Percentiles rank a stretch among this genome's conserved stretches.
These are phyloP conservation scores for Lanzia echinophila DNA, from an alignment of 2,329 filamentous ascomycete genomes.

Conservation along the genomic window DNA sequence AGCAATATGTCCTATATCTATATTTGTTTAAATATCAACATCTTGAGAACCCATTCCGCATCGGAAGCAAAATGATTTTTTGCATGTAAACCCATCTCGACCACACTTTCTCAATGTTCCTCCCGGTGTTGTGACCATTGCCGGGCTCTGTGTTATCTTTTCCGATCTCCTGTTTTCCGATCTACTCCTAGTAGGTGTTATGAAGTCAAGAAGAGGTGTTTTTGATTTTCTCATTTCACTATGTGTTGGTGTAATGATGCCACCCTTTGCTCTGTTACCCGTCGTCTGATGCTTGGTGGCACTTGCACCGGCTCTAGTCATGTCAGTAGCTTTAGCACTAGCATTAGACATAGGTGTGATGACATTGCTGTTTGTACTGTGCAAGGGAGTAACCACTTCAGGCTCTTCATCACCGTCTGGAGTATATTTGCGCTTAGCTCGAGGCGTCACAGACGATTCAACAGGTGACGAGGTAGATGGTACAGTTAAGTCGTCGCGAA, in stretches of 20 bases:
- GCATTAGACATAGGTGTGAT: neutral
- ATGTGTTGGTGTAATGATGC: slow-evolving; percentile 2
- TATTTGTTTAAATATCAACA: too few species aligned
- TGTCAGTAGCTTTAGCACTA: neutral
- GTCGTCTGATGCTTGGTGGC: neutral
- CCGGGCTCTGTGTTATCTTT: slow-evolving; percentile 10
- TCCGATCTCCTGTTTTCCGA: slow-evolving; percentile 5
- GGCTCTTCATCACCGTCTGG: slow-evolving; percentile 5
- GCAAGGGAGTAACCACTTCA: neutral
- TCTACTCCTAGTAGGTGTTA: slow-evolving; percentile 16
- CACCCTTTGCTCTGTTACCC: neutral
- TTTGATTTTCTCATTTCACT: neutral
- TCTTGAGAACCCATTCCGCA: slow-evolving; percentile 31
- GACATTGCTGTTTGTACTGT: neutral
- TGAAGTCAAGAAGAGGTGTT: slow-evolving; percentile 23
- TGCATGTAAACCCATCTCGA: slow-evolving; percentile 48
- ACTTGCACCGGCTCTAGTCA: neutral
- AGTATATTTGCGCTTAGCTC: neutral
- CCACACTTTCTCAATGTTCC: slow-evolving; percentile 48
- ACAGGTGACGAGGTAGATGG: neutral
- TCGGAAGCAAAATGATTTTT: slow-evolving; percentile 53
- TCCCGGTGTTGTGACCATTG: slow-evolving; percentile 40
- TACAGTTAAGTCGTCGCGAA: neutral
- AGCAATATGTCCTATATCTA: too few species aligned
- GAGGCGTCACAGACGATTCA: neutral